Evolutionary conservation across 805 yeast genomes (phyloP).

Genomic region (Wickerhamiella domercqiae): DNA sequence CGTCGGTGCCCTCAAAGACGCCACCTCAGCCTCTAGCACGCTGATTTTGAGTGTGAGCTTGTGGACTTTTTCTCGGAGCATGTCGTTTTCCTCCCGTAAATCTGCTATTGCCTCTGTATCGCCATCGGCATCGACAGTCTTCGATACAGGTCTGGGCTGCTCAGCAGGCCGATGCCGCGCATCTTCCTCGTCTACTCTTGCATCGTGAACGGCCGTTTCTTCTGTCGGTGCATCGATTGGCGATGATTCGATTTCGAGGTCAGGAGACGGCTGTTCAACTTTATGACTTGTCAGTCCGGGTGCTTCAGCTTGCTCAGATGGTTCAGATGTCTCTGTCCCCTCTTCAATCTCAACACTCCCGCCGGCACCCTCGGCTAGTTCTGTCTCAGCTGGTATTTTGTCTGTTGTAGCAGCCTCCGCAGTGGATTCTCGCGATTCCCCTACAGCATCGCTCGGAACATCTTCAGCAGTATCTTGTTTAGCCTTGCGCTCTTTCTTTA

Average conservation of each 20-base stretch:
- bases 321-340: slow-evolving; percentile 10
- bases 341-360: slow-evolving; percentile 1
- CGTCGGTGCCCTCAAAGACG: slow-evolving; percentile 10
- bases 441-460: background rate
- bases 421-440: background rate
- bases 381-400: slow-evolving; percentile 2
- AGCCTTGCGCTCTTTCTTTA: slow-evolving; percentile 44
- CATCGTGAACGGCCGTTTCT: too few relatives aligned
- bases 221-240: too few relatives aligned
- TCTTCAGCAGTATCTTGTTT: slow-evolving; percentile 12
- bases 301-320: too few relatives aligned
- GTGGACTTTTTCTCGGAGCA: slow-evolving; percentile 23
- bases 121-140: too few relatives aligned
- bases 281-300: too few relatives aligned
- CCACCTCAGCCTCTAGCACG: slow-evolving; percentile 18
- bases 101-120: background rate
- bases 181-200: slow-evolving; percentile 6
- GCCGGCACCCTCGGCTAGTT: slow-evolving; percentile 1
- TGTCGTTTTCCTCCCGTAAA: slow-evolving; percentile 21
- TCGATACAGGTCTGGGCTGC: too few relatives aligned
- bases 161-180: too few relatives aligned
- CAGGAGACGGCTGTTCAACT: too few relatives aligned
- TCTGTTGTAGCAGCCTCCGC: background rate
- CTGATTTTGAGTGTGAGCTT: slow-evolving; percentile 26
- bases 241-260: too few relatives aligned